These are phyloP conservation scores for Hygrophorus pudorinus DNA, from an alignment of 768 basidiomycete species.

Conservation along the genomic window DNA sequence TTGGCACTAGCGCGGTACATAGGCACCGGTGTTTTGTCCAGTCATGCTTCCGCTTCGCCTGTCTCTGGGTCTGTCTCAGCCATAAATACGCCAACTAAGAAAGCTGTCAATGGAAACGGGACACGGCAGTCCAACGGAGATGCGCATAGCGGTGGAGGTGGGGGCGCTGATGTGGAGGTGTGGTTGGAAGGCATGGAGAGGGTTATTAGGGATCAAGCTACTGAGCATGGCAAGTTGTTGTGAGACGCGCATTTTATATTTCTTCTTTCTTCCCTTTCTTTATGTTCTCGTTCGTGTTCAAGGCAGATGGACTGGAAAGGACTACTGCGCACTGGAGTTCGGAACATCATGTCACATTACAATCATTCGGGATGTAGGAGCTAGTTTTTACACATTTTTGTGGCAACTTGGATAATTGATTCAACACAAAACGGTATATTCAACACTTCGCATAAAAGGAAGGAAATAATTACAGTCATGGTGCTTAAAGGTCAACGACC, in stretches of 20 bases:
- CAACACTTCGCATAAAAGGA: no score
- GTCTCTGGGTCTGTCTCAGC: background rate
- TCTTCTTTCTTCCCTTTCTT: slow-evolving; percentile 7
- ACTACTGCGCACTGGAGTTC: no score
- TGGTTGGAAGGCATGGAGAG: slow-evolving; percentile 86
- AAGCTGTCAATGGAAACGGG: background rate
- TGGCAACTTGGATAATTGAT: no score
- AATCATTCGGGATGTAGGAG: slow-evolving; percentile 7
- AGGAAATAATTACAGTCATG: no score
- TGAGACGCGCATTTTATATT: background rate
- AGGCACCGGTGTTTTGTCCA: slow-evolving; percentile 21
- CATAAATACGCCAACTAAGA: background rate
- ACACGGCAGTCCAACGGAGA: slow-evolving; percentile 7
- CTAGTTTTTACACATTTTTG: no score
- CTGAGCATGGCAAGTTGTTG: slow-evolving; percentile 38
- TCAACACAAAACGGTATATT: no score
- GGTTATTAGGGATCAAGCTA: slow-evolving; percentile 51
- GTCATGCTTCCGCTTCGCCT: background rate
- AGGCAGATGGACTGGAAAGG: background rate
- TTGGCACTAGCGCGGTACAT: slow-evolving; percentile 84
- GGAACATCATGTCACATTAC: slow-evolving; percentile 1
- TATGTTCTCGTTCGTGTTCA: slow-evolving; percentile 6
- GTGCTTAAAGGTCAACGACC: no score
- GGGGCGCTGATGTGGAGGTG: slow-evolving; percentile 37
- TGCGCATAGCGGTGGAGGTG: background rate